Evolutionary conservation across 2,329 filamentous ascomycete genomes (phyloP).

Genomic region (Ceratocystiopsis sp.): DNA sequence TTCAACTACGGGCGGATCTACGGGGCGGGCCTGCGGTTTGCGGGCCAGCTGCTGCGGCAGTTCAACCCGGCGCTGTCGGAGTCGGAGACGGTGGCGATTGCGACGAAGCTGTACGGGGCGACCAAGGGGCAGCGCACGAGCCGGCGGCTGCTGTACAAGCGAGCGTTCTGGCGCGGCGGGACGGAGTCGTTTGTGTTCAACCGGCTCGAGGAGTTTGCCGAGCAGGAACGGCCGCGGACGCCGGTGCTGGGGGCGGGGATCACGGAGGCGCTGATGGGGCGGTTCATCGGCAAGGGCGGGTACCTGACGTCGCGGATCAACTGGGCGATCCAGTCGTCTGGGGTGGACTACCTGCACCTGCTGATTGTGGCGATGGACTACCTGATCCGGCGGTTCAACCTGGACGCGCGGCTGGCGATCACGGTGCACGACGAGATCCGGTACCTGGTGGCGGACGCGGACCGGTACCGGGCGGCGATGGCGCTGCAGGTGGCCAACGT

Average conservation of each 20-base stretch:
- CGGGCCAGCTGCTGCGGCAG: constrained; percentile 72
- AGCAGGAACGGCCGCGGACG: constrained; percentile 79
- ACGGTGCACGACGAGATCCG: constrained; percentile 97
- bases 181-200: constrained; percentile 98
- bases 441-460: constrained; percentile 70
- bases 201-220: constrained; percentile 91
- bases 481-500: constrained; percentile 86
- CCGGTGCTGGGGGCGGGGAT: constrained; percentile 90
- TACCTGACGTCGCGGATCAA: constrained; percentile 97
- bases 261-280: constrained; percentile 81
- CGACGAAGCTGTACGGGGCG: constrained; percentile 64
- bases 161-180: constrained; percentile 83
- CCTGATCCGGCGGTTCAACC: constrained; percentile 66
- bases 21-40: constrained; percentile 90
- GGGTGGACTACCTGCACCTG: constrained; percentile 91
- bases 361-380: constrained; percentile 93
- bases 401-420: constrained; percentile 71
- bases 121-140: constrained; percentile 84
- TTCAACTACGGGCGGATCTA: constrained; percentile 99
- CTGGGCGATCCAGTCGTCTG: constrained; percentile 96
- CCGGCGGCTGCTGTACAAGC: constrained; percentile 52
- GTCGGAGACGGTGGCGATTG: constrained; percentile 56
- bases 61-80: constrained; percentile 82
- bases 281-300: constrained; percentile 72
- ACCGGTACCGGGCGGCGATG: constrained; percentile 81